Base-by-base conservation (phyloP, 495 filamentous ascomycete species). In the Penicillium odoratum region DNA sequence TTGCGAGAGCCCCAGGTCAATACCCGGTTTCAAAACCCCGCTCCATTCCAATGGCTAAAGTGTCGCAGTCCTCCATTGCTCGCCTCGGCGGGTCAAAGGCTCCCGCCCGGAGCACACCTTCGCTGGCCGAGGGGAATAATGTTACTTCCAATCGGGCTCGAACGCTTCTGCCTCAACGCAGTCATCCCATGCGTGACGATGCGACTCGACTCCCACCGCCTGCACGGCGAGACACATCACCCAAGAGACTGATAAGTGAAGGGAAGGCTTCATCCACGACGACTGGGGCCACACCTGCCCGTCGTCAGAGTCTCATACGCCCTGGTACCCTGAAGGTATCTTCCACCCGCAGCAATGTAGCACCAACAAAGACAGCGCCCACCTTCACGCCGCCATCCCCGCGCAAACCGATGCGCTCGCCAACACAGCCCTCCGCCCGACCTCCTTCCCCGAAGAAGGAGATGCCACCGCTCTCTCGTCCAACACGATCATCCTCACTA, bases 401-500 rank as follows among this genome's bases (percentile, higher is more conserved):
- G 8, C 51, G 66, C 13, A 76, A 77, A 47, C 52, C 63, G 7
- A 42, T 21, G 25, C 58, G 48, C 29, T 57, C 61, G 7, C 56
- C 66, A 9, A 55, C 51, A 3, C 61, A 60, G 29, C 47, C 59
- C 43, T 28, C 61, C 1, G 38, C 59, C 5, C 65, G 69, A 51
- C 63, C 74, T 9, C 9, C 57, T 10, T 74, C 75, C 5, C 71
- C 75, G 8, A 74, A 69, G 58, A 77, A 73, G 55, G 67, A 71
- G 7, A 75, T 78, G 72, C 69, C 64, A 29, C 75, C 74, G 0
- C 74, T 74, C 1, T 60, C 65, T 13, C 74, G 74, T 15, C 68
- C 71, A 10, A 54, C 49, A 4, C 65, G 77, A 26, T 80, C 77
- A 6, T 57, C 68, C n/a, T 80, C 77, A n/a, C 49, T 80, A 45